phyloP scores from a whole-genome alignment of 176 grass and related monocot genomes.

The Hyparrhenia diplandra region DNA sequence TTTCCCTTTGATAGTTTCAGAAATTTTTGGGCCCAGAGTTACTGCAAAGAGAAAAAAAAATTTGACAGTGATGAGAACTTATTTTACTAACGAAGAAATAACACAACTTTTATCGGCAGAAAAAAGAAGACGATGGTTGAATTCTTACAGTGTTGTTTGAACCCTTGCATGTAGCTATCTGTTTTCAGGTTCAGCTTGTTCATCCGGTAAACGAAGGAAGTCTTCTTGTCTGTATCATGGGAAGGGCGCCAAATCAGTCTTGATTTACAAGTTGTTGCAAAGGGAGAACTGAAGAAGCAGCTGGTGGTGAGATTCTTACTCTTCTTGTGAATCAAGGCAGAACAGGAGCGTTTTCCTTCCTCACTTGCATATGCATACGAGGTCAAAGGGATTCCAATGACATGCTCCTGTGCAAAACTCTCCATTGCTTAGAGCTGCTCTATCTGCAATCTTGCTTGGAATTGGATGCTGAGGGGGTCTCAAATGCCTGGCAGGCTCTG shows the following conservation, averaged over 20 bases:
- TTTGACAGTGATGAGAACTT: not conserved
- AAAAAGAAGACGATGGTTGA: not conserved
- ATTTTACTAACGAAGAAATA: not conserved
- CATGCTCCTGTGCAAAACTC: conserved; percentile 38
- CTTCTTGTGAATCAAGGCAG: conserved; percentile 35
- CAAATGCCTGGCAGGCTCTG: conserved; percentile 26
- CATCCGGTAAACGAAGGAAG: conserved; percentile 38
- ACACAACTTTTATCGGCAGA: not conserved
- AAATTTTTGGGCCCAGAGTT: conserved; percentile 53
- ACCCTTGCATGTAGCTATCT: conserved; percentile 49
- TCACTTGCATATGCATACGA: conserved; percentile 40
- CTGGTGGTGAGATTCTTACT: conserved; percentile 36
- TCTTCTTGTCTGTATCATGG: conserved; percentile 39
- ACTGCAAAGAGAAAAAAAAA: conserved; percentile 46
- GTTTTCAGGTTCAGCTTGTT: conserved; percentile 45
- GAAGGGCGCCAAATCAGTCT: conserved; percentile 24
- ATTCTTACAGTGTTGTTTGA: conserved; percentile 56
- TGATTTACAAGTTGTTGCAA: not conserved
- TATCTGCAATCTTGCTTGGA: conserved; percentile 1
- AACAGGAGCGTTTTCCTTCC: conserved; percentile 19
- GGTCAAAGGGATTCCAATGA: conserved; percentile 49
- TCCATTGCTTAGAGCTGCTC: conserved; percentile 30
- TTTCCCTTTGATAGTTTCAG: conserved; percentile 71
- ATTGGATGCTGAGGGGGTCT: conserved; percentile 6
- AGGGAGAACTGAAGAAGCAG: not conserved